Conservation (phyloP, 345 rosid genomes). For the Ceriops zippeliana region DNA sequence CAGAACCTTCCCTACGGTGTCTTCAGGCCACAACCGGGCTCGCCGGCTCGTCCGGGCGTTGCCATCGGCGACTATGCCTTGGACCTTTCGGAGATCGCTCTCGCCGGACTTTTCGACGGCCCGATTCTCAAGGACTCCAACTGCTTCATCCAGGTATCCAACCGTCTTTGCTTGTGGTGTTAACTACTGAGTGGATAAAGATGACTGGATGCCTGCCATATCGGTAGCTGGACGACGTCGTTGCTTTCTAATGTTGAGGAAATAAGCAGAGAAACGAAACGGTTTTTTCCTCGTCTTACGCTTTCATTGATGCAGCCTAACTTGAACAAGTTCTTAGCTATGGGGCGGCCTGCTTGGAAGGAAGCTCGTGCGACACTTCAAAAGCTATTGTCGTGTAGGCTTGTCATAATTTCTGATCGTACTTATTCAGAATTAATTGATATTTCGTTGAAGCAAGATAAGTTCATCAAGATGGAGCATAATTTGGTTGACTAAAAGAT, state of each 20-base stretch:
- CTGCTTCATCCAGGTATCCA: slow-evolving; percentile 77
- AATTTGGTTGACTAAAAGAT: background rate
- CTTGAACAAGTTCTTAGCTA: slow-evolving; percentile 68
- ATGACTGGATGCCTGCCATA: too few relatives aligned
- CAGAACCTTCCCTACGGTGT: slow-evolving; percentile 94
- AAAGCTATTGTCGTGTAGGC: slow-evolving; percentile 68
- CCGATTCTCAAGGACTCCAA: slow-evolving; percentile 57
- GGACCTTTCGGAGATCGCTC: slow-evolving; percentile 71
- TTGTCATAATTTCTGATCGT: background rate
- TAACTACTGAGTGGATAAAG: background rate
- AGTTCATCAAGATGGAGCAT: too few relatives aligned
- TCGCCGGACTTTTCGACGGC: slow-evolving; percentile 74
- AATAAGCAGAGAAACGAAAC: too few relatives aligned
- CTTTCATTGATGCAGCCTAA: slow-evolving; percentile 48
- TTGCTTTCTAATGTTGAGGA: too few relatives aligned
- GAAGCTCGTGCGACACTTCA: slow-evolving; percentile 92
- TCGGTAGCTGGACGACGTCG: too few relatives aligned
- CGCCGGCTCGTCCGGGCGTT: slow-evolving; percentile 67
- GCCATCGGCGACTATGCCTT: slow-evolving; percentile 77
- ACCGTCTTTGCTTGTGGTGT: too few relatives aligned
- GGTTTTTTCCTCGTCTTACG: background rate
- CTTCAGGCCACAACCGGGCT: slow-evolving; percentile 53
- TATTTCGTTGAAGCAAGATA: too few relatives aligned
- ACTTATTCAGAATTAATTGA: too few relatives aligned
- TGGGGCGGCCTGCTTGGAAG: slow-evolving; percentile 95